phyloP scores from a whole-genome alignment of 2,329 filamentous ascomycete genomes.

The Xylariaceae sp. region DNA sequence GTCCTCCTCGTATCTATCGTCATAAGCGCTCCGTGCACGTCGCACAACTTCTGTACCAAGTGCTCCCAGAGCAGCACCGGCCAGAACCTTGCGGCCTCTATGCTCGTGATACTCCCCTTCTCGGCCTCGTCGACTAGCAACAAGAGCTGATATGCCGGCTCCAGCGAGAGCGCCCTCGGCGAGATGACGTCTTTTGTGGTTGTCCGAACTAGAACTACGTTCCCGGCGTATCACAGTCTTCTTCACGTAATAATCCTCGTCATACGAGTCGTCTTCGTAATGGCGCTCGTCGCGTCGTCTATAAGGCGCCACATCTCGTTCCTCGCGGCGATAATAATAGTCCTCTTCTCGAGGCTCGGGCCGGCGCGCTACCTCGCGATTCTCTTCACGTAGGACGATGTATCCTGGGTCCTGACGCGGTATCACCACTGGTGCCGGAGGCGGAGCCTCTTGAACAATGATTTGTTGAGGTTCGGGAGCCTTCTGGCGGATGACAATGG shows the following conservation, averaged over 20 bases:
- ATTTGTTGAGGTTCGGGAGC: slow-evolving; percentile 55
- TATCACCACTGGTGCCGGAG: slow-evolving; percentile 48
- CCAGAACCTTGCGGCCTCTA: slow-evolving; percentile 54
- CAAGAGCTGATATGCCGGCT: slow-evolving; percentile 56
- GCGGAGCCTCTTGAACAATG: slow-evolving; percentile 54
- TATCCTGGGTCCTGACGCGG: slow-evolving; percentile 40
- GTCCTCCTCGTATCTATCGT: slow-evolving; percentile 41
- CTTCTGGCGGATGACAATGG: slow-evolving; percentile 54
- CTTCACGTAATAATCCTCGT: slow-evolving; percentile 43
- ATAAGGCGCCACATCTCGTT: slow-evolving; percentile 16
- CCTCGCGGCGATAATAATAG: slow-evolving; percentile 36
- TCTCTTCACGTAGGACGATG: slow-evolving; percentile 40
- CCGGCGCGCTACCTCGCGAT: slow-evolving; percentile 31
- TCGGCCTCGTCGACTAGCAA: slow-evolving; percentile 49
- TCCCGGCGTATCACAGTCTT: slow-evolving; percentile 45
- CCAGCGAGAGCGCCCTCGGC: slow-evolving; percentile 63
- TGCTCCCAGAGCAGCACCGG: slow-evolving; percentile 59
- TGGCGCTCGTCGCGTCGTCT: slow-evolving; percentile 30
- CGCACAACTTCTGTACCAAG: slow-evolving; percentile 58
- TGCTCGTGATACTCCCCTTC: slow-evolving; percentile 46
- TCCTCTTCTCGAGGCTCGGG: slow-evolving; percentile 40
- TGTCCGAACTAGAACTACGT: slow-evolving; percentile 44
- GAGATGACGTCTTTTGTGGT: slow-evolving; percentile 54
- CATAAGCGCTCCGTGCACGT: slow-evolving; percentile 58
- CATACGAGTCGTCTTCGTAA: slow-evolving; percentile 35